Base-by-base conservation (phyloP, 176 grass and related monocot species). In the Stipa capillata region DNA sequence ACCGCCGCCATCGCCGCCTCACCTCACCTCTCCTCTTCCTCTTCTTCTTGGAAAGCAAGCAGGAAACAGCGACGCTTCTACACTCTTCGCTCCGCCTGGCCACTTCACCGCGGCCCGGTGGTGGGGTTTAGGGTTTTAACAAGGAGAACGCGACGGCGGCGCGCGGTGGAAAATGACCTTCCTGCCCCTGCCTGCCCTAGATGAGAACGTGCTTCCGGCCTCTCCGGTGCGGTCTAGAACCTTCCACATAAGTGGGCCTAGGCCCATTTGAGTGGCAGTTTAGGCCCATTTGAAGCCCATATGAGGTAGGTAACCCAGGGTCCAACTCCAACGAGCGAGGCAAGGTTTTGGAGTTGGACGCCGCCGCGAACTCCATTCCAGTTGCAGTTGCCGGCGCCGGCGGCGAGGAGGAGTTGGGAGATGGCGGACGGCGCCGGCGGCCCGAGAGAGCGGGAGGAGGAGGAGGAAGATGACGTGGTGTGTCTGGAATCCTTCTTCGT, bases 401-500 rank as follows among this genome's bases (percentile, higher is more conserved):
- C 62, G 69, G 43, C 52, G 59, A 39, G 64, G 50, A 3, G 16
- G 62, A 23, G 62, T 18, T n/a, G n/a, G n/a, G n/a, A 18, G 29
- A 85, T 85, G 82, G 82, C 63, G 64, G 78, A 65, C 5, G n/a
- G n/a, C n/a, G 80, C 23, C 47, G 71, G 66, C 45, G 17, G 33
- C n/a, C 15, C 16, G 57, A 67, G 54, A 2, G 64, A 73, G 74
- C 77, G 54, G 43, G 48, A 36, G 41, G 15, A 76, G 40, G 83
- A 91, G n/a, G n/a, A n/a, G 18, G 91, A 94, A 0, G 97, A 93
- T 33, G 90, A 77, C 29, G 74, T 82, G 1, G 48, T 99, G 29
- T 95, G 77, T n/a, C 81, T 96, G 62, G 88, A 90, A 1, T 95
- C 87, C 48, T 91, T 96, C 61, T 99, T 99, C 78, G 88, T 96